Evolutionary conservation across 306 rosid genomes (phyloP), one percentile per base, ranked within the genome.

Genomic region (Mucuna pruriens): DNA sequence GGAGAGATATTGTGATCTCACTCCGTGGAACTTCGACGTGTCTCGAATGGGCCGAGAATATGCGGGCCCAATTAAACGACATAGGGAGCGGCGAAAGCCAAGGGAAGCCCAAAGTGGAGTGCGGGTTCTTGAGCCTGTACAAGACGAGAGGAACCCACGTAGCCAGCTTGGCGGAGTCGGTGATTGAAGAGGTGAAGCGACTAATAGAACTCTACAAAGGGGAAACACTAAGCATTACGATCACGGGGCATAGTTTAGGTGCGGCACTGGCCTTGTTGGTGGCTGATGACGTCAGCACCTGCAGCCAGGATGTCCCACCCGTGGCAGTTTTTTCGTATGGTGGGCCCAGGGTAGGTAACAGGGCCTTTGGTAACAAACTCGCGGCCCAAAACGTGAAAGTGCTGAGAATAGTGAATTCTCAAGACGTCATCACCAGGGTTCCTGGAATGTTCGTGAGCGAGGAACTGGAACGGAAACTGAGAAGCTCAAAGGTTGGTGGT

Each of bases 11-110:
- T 4, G 92, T 93, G 1, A 93, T 95, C 74, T 91, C 99, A 1
- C 94, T 95, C 0, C 97, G 99, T 0, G 99, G 99, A 13, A 95
- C 99, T 1, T 91, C 97, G 38, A 95, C 99, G 7, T 93, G 96
- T 74, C 94, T 95, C 0, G 99, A 95, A 61, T 95, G 99, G 99
- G 97, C 91, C 0, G 99, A 95, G 58, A 95, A 95, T 2, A 29
- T 92, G 61, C 49, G 98, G 11, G 98, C 98, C n/a, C 94, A 95
- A 0, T 55, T 93, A 29, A 87, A 26, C 0, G 63, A 90, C 2
- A 67, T 88, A 1, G 54, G n/a, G n/a, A n/a, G 0, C 0, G 6
- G 46, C 0, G n/a, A 48, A 0, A 45, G 6, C 42, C 77, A 48
- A 0, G 86, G 16, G 1, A 48, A 80, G 34, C 68, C 96, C 19